These are phyloP conservation scores for Laetiporus sulphureus DNA, from an alignment of 1,284 basidiomycete genomes.

Conservation along the genomic window DNA sequence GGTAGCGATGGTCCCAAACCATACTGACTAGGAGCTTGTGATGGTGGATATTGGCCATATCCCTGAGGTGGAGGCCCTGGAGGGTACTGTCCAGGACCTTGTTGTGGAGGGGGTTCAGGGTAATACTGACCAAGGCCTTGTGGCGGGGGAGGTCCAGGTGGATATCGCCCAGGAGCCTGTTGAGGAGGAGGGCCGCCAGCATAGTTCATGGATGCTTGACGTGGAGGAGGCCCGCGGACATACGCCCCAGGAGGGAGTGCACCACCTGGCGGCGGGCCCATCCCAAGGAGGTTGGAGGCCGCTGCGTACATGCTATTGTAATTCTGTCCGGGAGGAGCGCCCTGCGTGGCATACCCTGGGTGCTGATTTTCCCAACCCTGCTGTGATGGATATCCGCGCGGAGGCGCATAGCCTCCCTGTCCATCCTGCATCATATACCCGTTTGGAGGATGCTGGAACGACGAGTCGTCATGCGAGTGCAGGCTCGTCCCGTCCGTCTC, in stretches of 20 bases:
- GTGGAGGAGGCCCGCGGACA: too few species aligned
- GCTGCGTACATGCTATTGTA: conserved; percentile 58
- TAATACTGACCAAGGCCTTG: too few species aligned
- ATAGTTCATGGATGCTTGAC: too few species aligned
- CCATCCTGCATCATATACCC: conserved; percentile 9
- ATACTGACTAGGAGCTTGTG: too few species aligned
- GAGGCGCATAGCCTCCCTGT: conserved; percentile 16
- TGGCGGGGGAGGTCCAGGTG: conserved; percentile 11
- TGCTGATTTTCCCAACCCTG: conserved; percentile 30
- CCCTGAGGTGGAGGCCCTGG: too few species aligned
- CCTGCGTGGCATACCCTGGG: conserved; percentile 22
- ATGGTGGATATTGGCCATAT: too few species aligned
- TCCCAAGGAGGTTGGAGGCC: conserved; percentile 78
- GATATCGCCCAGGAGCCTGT: too few species aligned
- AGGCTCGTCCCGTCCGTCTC: conserved; percentile 26
- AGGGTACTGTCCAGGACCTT: too few species aligned
- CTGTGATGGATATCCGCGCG: conserved; percentile 24
- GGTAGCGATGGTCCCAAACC: too few species aligned
- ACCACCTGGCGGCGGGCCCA: conserved; percentile 47
- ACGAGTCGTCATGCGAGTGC: conserved; percentile 31
- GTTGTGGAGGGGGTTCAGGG: too few species aligned
- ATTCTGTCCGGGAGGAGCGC: conserved; percentile 23
- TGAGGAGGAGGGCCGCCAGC: too few species aligned
- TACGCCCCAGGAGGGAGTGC: conserved; percentile 11
- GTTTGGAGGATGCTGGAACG: conserved; percentile 11